Evolutionary conservation across 1,284 basidiomycete species (phyloP).

Genomic region (Ustilago trichophora): DNA sequence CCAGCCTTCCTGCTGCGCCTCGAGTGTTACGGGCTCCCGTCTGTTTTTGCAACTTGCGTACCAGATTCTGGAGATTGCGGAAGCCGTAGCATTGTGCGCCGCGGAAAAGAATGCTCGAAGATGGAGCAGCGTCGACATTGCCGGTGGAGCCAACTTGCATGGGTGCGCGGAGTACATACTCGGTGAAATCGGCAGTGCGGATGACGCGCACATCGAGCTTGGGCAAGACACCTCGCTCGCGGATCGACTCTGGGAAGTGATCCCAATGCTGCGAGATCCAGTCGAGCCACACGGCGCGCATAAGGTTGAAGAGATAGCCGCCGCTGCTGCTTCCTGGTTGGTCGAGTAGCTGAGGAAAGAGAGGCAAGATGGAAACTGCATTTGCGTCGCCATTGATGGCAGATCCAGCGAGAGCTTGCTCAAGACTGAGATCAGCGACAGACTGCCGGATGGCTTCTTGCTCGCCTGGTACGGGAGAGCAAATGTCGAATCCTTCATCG

Average conservation of each 20-base stretch:
- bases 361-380: slow-evolving; percentile 15
- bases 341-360: slow-evolving; percentile 77
- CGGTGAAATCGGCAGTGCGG: slow-evolving; percentile 72
- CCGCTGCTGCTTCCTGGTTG: slow-evolving; percentile 91
- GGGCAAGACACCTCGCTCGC: slow-evolving; percentile 27
- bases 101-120: slow-evolving; percentile 75
- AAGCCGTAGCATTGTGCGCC: slow-evolving; percentile 97
- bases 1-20: slow-evolving; percentile 42
- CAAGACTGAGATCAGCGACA: slow-evolving; percentile 12
- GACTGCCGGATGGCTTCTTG: slow-evolving; percentile 11
- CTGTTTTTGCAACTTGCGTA: slow-evolving; percentile 75
- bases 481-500: slow-evolving; percentile 82
- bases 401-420: slow-evolving; percentile 11
- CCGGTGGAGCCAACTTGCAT: slow-evolving; percentile 1
- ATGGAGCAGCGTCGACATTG: background rate
- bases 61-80: slow-evolving; percentile 95
- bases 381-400: background rate
- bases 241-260: slow-evolving; percentile 7
- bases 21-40: slow-evolving; percentile 71
- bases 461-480: slow-evolving; percentile 70
- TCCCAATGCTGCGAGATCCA: slow-evolving; percentile 33
- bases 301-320: slow-evolving; percentile 79
- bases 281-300: slow-evolving; percentile 53
- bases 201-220: slow-evolving; percentile 55
- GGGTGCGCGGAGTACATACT: slow-evolving; percentile 69